Evolutionary conservation across 805 yeast genomes (phyloP).

Genomic region (Kluyveromyces nonfermentans): DNA sequence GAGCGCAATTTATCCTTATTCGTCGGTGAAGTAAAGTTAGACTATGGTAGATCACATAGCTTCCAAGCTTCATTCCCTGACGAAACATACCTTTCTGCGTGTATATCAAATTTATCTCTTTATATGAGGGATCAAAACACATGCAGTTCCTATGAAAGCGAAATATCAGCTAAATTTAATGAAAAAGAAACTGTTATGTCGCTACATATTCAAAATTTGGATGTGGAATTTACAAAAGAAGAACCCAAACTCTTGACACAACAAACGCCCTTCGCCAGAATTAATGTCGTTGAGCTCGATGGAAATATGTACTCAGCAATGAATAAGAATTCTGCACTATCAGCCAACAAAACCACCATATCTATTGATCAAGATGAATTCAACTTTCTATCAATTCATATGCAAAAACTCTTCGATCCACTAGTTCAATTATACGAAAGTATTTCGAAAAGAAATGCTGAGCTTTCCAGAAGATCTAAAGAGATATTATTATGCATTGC

Average conservation of each 20-base stretch:
- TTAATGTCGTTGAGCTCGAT: not conserved
- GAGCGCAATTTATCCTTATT: conserved; percentile 39
- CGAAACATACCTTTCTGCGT: conserved; percentile 9
- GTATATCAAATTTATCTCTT: conserved; percentile 13
- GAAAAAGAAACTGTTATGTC: not conserved
- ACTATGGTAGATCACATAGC: not conserved
- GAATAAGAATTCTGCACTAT: not conserved
- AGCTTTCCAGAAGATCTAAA: conserved; percentile 9
- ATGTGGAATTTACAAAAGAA: not conserved
- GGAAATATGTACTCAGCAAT: not conserved
- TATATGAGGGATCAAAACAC: conserved; percentile 1
- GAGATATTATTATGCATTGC: conserved; percentile 36
- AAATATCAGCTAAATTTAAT: not conserved
- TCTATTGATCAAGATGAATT: not conserved
- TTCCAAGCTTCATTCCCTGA: conserved; percentile 11
- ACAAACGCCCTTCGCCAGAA: not conserved
- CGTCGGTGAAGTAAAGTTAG: conserved; percentile 30
- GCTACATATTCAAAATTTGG: not conserved
- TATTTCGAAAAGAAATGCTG: not conserved
- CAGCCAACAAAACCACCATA: not conserved
- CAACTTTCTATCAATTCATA: no score
- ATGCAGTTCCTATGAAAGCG: not conserved
- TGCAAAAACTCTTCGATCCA: not conserved
- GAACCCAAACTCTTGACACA: not conserved
- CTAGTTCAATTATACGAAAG: not conserved